Conservation (phyloP, 495 filamentous ascomycete species). For the Parathielavia hyrcaniae region DNA sequence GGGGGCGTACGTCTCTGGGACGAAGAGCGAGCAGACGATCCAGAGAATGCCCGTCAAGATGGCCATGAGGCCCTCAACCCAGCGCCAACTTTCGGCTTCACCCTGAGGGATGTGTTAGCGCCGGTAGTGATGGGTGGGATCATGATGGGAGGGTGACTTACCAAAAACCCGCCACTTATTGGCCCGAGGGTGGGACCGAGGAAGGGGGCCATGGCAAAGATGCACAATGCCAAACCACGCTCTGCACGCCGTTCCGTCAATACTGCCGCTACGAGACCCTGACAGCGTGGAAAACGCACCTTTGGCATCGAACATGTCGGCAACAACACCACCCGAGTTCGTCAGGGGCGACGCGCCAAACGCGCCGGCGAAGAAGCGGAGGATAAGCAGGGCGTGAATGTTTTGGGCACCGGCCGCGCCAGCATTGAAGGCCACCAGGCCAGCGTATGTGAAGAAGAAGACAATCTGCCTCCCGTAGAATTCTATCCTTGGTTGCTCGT, state of each 20-base stretch:
- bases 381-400: conserved; percentile 58
- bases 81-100: conserved; percentile 51
- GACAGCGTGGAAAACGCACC: conserved; percentile 12
- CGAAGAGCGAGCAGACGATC: conserved; percentile 53
- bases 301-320: conserved; percentile 62
- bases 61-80: conserved; percentile 57
- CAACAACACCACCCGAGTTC: conserved; percentile 68
- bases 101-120: conserved; percentile 12
- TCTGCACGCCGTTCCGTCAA: conserved; percentile 32
- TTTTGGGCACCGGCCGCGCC: conserved; percentile 58
- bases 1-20: conserved; percentile 78
- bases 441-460: conserved; percentile 58
- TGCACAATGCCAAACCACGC: conserved; percentile 56
- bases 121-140: background rate
- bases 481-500: conserved; percentile 34
- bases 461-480: conserved; percentile 67
- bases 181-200: conserved; percentile 59
- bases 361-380: conserved; percentile 74
- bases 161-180: conserved; percentile 56
- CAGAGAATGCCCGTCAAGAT: conserved; percentile 68
- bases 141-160: conserved; percentile 33
- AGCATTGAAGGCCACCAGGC: conserved; percentile 63
- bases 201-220: conserved; percentile 65
- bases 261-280: background rate
- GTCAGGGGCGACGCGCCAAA: conserved; percentile 70